Conservation (phyloP, 768 basidiomycete genomes). For the Rhizopogon roseolus region DNA sequence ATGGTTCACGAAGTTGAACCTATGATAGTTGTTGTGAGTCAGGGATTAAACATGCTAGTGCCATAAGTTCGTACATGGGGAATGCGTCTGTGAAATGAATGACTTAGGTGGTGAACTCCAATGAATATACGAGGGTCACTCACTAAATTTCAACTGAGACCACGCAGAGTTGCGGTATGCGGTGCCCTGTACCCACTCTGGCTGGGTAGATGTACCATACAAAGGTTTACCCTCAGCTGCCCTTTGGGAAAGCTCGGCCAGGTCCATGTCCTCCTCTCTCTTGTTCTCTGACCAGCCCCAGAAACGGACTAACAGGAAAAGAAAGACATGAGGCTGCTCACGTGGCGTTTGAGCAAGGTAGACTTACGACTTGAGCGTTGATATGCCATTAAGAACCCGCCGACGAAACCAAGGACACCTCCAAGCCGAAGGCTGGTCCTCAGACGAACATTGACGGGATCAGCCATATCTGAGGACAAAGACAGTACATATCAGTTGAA, state of each 20-base stretch:
- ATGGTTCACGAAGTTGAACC: constrained; percentile 96
- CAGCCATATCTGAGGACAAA: constrained; percentile 37
- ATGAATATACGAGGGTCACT: constrained; percentile 23
- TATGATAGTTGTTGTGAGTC: constrained; percentile 27
- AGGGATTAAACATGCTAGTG: background rate
- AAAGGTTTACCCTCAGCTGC: constrained; percentile 77
- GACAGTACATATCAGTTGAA: constrained; percentile 6
- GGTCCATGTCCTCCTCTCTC: constrained; percentile 73
- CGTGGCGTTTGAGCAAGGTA: background rate
- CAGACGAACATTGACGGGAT: constrained; percentile 34
- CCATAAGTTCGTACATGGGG: constrained; percentile 56
- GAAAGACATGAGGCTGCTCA: constrained; percentile 5
- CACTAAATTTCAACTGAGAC: constrained; percentile 91
- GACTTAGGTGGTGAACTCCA: constrained; percentile 6
- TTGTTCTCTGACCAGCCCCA: constrained; percentile 94
- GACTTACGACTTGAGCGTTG: constrained; percentile 81
- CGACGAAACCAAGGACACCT: constrained; percentile 78
- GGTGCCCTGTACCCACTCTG: constrained; percentile 79
- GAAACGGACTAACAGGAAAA: constrained; percentile 62
- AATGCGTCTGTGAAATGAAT: constrained; percentile 47
- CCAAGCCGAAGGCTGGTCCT: constrained; percentile 46
- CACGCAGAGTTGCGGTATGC: constrained; percentile 87
- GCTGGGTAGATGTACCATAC: constrained; percentile 80
- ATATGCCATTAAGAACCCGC: constrained; percentile 92
- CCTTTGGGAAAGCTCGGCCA: constrained; percentile 71